phyloP scores from a whole-genome alignment of 257 asterid species.

The Capsicum rhomboideum region DNA sequence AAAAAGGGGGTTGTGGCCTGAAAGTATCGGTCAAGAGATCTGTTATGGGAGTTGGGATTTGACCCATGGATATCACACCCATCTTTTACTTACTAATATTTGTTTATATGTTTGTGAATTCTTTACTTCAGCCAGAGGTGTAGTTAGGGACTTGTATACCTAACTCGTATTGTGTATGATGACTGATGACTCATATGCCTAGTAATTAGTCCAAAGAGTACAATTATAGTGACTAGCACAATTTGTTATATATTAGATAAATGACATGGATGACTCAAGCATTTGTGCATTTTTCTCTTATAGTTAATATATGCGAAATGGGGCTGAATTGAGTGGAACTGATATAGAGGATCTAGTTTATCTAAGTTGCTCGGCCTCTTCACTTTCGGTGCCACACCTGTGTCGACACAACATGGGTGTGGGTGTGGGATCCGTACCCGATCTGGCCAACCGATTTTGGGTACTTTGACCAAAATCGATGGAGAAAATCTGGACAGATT shows the following conservation, averaged over 20 bases:
- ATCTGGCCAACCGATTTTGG: no score
- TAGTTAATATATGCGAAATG: background rate
- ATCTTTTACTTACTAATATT: background rate
- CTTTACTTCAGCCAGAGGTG: background rate
- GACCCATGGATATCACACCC: background rate
- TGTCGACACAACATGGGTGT: no score
- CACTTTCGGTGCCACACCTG: no score
- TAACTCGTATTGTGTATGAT: background rate
- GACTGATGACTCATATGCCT: background rate
- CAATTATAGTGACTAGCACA: background rate
- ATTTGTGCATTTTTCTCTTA: background rate
- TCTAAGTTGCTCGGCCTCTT: no score
- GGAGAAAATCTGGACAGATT: no score
- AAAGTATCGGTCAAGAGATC: background rate
- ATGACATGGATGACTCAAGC: background rate
- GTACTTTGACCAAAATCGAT: no score
- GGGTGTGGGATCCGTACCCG: no score
- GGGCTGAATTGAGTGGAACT: background rate
- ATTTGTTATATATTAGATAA: background rate
- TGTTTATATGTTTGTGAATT: background rate
- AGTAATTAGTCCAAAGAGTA: background rate
- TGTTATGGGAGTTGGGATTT: background rate
- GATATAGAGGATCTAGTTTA: background rate
- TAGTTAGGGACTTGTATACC: background rate
- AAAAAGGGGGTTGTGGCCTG: background rate